A percentile compares a stretch with the other conserved stretches of the same genome.
These are phyloP conservation scores for Bauhinia variegata DNA, from an alignment of 306 rosid species.

Conservation along the genomic window DNA sequence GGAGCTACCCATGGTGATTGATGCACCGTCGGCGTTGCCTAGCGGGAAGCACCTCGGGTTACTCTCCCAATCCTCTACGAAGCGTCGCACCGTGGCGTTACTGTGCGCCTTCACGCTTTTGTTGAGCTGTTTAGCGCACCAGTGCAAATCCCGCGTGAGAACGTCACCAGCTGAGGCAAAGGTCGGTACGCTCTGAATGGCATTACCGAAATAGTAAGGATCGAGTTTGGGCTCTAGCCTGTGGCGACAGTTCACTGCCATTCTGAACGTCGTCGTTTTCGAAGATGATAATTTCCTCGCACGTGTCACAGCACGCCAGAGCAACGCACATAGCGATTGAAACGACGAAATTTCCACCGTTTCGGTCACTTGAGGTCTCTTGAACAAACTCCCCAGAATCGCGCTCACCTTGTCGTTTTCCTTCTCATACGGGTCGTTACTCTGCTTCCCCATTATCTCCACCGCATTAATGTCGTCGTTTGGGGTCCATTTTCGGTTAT, in stretches of 20 bases:
- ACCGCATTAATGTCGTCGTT: conserved; percentile 21
- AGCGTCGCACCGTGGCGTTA: conserved; percentile 50
- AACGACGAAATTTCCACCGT: conserved; percentile 71
- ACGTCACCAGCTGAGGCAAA: conserved; percentile 62
- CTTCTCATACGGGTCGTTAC: conserved; percentile 47
- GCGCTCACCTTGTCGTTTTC: conserved; percentile 40
- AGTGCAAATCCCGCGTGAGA: conserved; percentile 48
- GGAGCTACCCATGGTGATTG: conserved; percentile 90
- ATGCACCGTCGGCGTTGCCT: conserved; percentile 82
- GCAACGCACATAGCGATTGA: conserved; percentile 74
- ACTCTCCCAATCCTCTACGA: conserved; percentile 76
- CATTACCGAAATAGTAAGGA: conserved; percentile 84
- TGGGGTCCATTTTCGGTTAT: conserved; percentile 32
- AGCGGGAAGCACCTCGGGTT: conserved; percentile 77
- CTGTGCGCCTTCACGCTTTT: conserved; percentile 70
- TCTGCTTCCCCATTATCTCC: conserved; percentile 59
- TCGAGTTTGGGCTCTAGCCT: conserved; percentile 72
- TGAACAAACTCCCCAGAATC: conserved; percentile 52
- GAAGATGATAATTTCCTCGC: conserved; percentile 64
- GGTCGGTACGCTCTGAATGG: conserved; percentile 82
- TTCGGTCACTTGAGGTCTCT: conserved; percentile 19
- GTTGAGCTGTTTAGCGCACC: conserved; percentile 86
- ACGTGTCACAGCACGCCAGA: conserved; percentile 81
- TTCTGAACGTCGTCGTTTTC: conserved; percentile 74
- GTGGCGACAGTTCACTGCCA: conserved; percentile 86